These are phyloP conservation scores for Russula sp. DNA, from an alignment of 768 basidiomycete genomes.

Conservation along the genomic window DNA sequence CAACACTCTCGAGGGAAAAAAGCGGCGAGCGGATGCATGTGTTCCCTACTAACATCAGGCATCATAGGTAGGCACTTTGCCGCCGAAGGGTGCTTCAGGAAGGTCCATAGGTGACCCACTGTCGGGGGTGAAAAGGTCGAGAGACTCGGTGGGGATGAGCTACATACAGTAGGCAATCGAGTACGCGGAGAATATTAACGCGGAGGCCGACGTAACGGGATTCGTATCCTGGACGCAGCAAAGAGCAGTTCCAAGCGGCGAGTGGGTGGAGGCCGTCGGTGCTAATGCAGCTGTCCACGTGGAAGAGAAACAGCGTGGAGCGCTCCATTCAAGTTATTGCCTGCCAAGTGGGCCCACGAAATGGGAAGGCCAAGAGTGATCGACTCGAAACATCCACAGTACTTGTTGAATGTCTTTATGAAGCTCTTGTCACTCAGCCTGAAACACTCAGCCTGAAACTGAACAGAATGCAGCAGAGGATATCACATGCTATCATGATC, in stretches of 20 bases:
- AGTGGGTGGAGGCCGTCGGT: slow-evolving; percentile 7
- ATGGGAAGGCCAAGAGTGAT: slow-evolving; percentile 12
- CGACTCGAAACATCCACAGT: too few relatives aligned
- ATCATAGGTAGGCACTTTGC: too few relatives aligned
- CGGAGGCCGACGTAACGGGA: slow-evolving; percentile 13
- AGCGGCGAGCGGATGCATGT: too few relatives aligned
- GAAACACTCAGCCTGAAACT: too few relatives aligned
- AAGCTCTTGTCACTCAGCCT: too few relatives aligned
- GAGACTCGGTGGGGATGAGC: slow-evolving; percentile 1
- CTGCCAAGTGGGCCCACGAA: slow-evolving; percentile 13
- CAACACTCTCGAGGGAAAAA: too few relatives aligned
- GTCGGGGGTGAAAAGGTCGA: slow-evolving; percentile 1
- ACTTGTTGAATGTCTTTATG: too few relatives aligned
- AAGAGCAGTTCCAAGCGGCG: slow-evolving; percentile 11
- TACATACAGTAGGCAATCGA: slow-evolving; percentile 9
- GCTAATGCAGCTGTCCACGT: slow-evolving; percentile 3
- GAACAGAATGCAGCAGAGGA: too few relatives aligned
- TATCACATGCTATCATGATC: too few relatives aligned
- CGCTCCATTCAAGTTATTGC: slow-evolving; percentile 12
- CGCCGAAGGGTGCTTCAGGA: too few relatives aligned
- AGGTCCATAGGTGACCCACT: slow-evolving; percentile 5
- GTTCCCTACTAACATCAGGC: too few relatives aligned
- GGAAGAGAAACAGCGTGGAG: slow-evolving; percentile 3
- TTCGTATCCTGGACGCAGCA: slow-evolving; percentile 2
- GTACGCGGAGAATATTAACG: slow-evolving; percentile 1